Evolutionary conservation across 495 filamentous ascomycete species (phyloP), one percentile per base, ranked within the genome.

Genomic region (Trichoderma erinaceum): DNA sequence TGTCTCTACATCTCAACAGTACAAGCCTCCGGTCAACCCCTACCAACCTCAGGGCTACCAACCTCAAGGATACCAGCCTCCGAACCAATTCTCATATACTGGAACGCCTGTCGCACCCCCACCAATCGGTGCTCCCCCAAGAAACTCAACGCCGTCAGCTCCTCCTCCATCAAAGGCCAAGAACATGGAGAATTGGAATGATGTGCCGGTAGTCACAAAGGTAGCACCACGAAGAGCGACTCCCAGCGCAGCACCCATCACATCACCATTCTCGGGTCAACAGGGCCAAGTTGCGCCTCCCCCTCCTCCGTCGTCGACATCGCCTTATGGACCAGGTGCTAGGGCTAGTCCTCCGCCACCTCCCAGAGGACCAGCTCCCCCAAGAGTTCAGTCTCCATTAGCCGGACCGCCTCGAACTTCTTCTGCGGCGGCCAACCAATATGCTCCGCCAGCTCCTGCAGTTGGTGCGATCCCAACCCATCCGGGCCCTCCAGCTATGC

Each of bases 161-260:
- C 81, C 83, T 66, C 89, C 91, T 15, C 92, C 92, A 66, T 84
- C 90, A 21, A 90, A 86, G 68, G 84, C 84, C 69, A 86, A 85
- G 68, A 87, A 90, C 68, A 85, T 87, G 52, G 85, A 86, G 43
- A 89, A 89, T 66, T 99, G 95, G 95, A 99, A 99, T 71, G 95
- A 99, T 78, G 87, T 94, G 67, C 95, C 95, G 0, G 87, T 96
- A 71, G 91, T 97, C 35, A 84, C 86, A 38, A 96, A 93, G 75
- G 81, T 89, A 50, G 86, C 89, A 32, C 80, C 84, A 13, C 85
- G 92, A 67, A 84, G 88, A 72, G 83, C 81, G 46, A 96, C 93
- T 13, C 92, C 93, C 38, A 86, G 84, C 48, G 76, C 84, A 63
- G 78, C 78, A 29, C 76, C 88, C 16, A 84, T 91, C 65, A 84